A percentile compares a stretch with the other conserved stretches of the same genome.
Evolutionary conservation across 2,329 filamentous ascomycete genomes (phyloP).

Genomic region (Pyrenophora teres): DNA sequence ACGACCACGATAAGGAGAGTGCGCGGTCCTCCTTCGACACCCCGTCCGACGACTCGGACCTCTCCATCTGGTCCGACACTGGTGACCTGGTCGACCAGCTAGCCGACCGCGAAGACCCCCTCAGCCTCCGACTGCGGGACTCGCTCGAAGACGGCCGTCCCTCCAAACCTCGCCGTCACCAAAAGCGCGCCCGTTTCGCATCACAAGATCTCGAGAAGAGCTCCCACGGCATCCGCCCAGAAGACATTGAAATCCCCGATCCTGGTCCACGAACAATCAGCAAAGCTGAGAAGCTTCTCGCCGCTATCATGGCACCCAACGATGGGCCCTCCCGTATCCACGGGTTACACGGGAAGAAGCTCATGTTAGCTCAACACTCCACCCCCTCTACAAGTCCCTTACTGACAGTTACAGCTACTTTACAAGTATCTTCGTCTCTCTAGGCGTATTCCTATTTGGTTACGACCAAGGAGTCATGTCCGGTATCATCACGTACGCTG

Average conservation of each 20-base stretch:
- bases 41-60: conserved; percentile 66
- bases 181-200: conserved; percentile 74
- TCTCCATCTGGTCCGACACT: conserved; percentile 89
- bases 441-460: conserved; percentile 86
- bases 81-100: conserved; percentile 93
- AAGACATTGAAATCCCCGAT: conserved; percentile 81
- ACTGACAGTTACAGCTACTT: conserved; percentile 71
- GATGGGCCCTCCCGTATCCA: conserved; percentile 73
- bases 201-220: conserved; percentile 52
- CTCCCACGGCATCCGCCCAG: conserved; percentile 58
- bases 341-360: conserved; percentile 92
- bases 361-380: conserved; percentile 67
- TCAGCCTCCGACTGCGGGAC: conserved; percentile 61
- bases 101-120: conserved; percentile 79
- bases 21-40: conserved; percentile 60
- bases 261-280: conserved; percentile 67
- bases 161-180: conserved; percentile 47
- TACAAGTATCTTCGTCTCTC: conserved; percentile 86
- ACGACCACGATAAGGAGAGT: conserved; percentile 56
- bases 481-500: conserved; percentile 68
- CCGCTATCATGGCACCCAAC: conserved; percentile 81
- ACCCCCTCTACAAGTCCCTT: background rate
- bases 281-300: conserved; percentile 71
- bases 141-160: conserved; percentile 66
- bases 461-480: conserved; percentile 94